Conservation (phyloP, 2,329 filamentous ascomycete genomes). For the Exophiala sideris region DNA sequence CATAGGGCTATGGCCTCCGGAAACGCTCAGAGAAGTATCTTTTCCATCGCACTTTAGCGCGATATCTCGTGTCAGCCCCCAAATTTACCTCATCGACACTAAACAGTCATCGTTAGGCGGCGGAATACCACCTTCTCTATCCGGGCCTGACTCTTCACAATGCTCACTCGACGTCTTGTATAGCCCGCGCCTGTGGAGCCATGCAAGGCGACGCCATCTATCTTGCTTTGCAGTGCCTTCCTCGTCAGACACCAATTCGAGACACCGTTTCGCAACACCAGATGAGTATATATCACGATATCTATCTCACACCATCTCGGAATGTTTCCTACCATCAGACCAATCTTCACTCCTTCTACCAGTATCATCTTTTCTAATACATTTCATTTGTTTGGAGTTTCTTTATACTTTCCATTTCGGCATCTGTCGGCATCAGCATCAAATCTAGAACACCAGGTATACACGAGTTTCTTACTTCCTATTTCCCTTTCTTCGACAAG, state of each 20-base stretch:
- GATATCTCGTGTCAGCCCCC: slow-evolving; percentile 19
- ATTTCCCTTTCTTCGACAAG: slow-evolving; percentile 8
- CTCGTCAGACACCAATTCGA: too few species aligned
- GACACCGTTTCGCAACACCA: too few species aligned
- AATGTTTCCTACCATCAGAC: too few species aligned
- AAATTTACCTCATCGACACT: slow-evolving; percentile 21
- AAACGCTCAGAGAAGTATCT: too few species aligned
- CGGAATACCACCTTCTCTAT: neutral
- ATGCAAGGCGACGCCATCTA: too few species aligned
- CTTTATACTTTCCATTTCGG: neutral
- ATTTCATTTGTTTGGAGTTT: slow-evolving; percentile 13
- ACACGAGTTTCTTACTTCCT: slow-evolving; percentile 18
- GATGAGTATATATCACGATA: slow-evolving; percentile 5
- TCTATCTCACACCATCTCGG: too few species aligned
- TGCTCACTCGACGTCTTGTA: neutral
- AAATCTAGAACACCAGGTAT: slow-evolving; percentile 12
- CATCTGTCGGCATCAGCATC: neutral
- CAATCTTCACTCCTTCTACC: neutral
- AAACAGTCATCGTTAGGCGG: neutral
- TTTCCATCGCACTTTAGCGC: neutral
- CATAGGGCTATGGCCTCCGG: neutral
- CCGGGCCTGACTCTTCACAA: neutral
- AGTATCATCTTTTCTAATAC: slow-evolving; percentile 2
- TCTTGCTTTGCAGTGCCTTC: too few species aligned
- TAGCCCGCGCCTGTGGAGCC: too few species aligned